Percentiles rank a stretch among this genome's conserved stretches.
These are phyloP conservation scores for Penicillium steckii DNA, from an alignment of 495 filamentous ascomycete genomes.

Conservation along the genomic window DNA sequence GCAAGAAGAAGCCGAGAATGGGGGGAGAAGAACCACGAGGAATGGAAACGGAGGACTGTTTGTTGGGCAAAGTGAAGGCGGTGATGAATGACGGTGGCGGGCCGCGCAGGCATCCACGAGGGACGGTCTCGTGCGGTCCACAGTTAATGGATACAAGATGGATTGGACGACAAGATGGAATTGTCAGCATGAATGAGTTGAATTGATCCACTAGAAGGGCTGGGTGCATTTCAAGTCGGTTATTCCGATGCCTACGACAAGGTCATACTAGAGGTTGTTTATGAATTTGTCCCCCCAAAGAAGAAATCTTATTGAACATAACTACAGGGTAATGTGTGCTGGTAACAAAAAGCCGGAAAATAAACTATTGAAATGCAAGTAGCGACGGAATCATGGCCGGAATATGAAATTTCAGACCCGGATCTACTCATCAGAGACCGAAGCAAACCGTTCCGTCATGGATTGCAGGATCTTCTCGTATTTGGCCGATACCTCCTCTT, in stretches of 20 bases:
- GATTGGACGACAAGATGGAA: too few relatives aligned
- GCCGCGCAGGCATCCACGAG: conserved; percentile 13
- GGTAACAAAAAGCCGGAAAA: conserved; percentile 24
- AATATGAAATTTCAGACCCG: not conserved
- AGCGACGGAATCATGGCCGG: conserved; percentile 3
- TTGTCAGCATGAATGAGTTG: too few relatives aligned
- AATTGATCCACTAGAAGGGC: too few relatives aligned
- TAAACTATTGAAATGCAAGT: conserved; percentile 17
- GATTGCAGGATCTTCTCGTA: conserved; percentile 88
- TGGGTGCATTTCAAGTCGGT: too few relatives aligned
- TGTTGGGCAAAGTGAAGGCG: conserved; percentile 27
- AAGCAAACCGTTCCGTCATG: conserved; percentile 95
- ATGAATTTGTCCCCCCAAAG: conserved; percentile 1
- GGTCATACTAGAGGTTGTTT: not conserved
- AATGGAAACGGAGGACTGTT: conserved; percentile 25
- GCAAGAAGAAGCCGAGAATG: not conserved
- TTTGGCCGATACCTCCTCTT: conserved; percentile 75
- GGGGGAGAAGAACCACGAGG: conserved; percentile 4
- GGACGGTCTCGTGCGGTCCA: not conserved
- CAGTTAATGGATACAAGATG: too few relatives aligned
- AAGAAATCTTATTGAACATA: conserved; percentile 23
- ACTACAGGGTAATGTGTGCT: conserved; percentile 48
- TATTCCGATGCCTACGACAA: not conserved
- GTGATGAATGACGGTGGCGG: conserved; percentile 27
- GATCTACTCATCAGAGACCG: conserved; percentile 84